phyloP scores from a whole-genome alignment of 805 yeast species.

The Scheffersomyces amazonensis region DNA sequence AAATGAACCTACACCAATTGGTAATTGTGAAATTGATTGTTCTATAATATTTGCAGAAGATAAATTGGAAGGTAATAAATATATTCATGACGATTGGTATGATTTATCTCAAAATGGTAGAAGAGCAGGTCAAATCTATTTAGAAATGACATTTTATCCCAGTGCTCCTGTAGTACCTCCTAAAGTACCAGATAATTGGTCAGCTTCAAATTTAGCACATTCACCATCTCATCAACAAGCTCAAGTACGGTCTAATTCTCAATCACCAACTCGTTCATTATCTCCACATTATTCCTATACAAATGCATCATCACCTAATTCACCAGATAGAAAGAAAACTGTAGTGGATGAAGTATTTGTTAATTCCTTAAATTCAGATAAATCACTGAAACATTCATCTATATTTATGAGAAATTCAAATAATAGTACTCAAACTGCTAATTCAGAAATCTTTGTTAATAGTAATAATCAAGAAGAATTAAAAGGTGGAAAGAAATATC shows the following conservation, averaged over 20 bases:
- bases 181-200: slow-evolving; percentile 15
- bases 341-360: slow-evolving; percentile 25
- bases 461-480: slow-evolving; percentile 8
- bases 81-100: slow-evolving; percentile 87
- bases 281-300: not conserved
- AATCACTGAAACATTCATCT: slow-evolving; percentile 10
- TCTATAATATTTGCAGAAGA: slow-evolving; percentile 57
- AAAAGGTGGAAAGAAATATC: slow-evolving; percentile 18
- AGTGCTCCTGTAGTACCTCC: slow-evolving; percentile 43
- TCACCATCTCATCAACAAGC: slow-evolving; percentile 1
- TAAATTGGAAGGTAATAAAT: slow-evolving; percentile 52
- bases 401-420: slow-evolving; percentile 9
- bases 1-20: slow-evolving; percentile 82
- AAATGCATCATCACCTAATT: slow-evolving; percentile 8
- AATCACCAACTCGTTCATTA: not conserved
- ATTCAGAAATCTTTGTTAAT: slow-evolving; percentile 9
- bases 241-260: not conserved
- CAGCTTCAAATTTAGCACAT: not conserved
- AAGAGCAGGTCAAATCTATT: slow-evolving; percentile 82
- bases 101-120: slow-evolving; percentile 62
- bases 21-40: slow-evolving; percentile 77
- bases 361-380: slow-evolving; percentile 9
- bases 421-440: slow-evolving; percentile 1
- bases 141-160: slow-evolving; percentile 92
- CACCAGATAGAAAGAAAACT: slow-evolving; percentile 8